Conservation (phyloP, 106 monocot species). For the Dioscorea zingiberensis region DNA sequence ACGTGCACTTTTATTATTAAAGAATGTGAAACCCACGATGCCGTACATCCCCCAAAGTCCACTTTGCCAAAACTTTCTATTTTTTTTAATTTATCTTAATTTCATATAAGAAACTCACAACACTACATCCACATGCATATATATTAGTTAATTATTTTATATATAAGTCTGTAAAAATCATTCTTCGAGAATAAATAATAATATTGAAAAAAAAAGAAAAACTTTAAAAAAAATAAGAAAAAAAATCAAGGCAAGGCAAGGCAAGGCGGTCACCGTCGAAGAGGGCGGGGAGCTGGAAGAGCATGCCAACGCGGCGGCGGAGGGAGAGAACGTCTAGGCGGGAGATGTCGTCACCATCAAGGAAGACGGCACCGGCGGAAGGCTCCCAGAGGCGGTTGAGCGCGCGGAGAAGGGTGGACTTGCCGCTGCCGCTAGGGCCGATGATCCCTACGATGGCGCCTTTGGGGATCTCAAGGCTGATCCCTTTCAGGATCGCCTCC, state of each 20-base stretch:
- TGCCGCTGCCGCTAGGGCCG: conserved; percentile 93
- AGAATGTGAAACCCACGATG: too few relatives aligned
- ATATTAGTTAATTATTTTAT: too few relatives aligned
- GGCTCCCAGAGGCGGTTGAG: conserved; percentile 97
- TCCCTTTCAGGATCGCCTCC: conserved; percentile 40
- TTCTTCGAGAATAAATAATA: too few relatives aligned
- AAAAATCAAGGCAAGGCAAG: not conserved
- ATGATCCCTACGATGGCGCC: conserved; percentile 69
- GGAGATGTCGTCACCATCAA: conserved; percentile 72
- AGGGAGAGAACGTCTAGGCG: conserved; percentile 61
- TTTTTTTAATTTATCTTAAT: too few relatives aligned
- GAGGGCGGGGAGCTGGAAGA: conserved; percentile 86
- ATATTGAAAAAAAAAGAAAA: not conserved
- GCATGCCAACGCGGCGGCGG: conserved; percentile 87
- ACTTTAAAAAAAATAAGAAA: not conserved
- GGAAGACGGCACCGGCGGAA: conserved; percentile 40
- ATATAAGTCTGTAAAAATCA: too few relatives aligned
- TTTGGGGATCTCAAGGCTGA: conserved; percentile 52
- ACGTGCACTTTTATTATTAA: too few relatives aligned
- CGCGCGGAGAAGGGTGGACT: conserved; percentile 80
- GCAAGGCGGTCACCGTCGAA: conserved; percentile 46
- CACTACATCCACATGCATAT: too few relatives aligned
- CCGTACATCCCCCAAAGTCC: too few relatives aligned
- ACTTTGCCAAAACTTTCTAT: too few relatives aligned
- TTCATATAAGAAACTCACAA: too few relatives aligned